phyloP scores from a whole-genome alignment of 2,329 filamentous ascomycete species.

The Curvularia hawaiiensis region DNA sequence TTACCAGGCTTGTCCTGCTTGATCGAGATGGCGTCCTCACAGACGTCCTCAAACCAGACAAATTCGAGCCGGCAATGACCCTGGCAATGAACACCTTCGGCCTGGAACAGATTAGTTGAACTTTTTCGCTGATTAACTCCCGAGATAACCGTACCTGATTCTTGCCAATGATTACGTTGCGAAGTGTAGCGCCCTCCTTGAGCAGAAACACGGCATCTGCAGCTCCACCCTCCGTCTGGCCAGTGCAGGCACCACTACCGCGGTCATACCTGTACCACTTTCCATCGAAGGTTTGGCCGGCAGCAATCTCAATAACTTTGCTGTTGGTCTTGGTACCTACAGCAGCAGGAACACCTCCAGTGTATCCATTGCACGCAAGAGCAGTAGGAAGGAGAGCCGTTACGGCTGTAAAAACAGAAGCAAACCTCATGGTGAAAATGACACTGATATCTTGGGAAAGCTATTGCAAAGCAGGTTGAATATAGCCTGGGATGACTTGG shows the following conservation, averaged over 20 bases:
- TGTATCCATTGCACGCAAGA: slow-evolving; percentile 34
- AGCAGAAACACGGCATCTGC: slow-evolving; percentile 52
- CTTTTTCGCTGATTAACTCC: no score
- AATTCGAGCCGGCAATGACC: slow-evolving; percentile 51
- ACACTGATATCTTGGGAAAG: neutral
- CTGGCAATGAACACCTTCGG: slow-evolving; percentile 60
- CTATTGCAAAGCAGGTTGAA: neutral
- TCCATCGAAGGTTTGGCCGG: slow-evolving; percentile 32
- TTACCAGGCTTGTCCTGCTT: slow-evolving; percentile 38
- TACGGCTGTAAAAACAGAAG: slow-evolving; percentile 19
- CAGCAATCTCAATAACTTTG: slow-evolving; percentile 32
- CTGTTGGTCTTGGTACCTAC: slow-evolving; percentile 35
- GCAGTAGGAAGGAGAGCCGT: slow-evolving; percentile 27
- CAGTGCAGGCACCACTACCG: slow-evolving; percentile 31
- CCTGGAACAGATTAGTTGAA: slow-evolving; percentile 15
- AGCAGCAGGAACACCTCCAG: slow-evolving; percentile 31
- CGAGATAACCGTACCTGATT: slow-evolving; percentile 39
- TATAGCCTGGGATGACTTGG: neutral
- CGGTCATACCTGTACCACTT: slow-evolving; percentile 35
- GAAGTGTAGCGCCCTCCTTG: slow-evolving; percentile 55
- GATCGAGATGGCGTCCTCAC: slow-evolving; percentile 46
- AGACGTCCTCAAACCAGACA: slow-evolving; percentile 48
- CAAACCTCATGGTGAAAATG: slow-evolving; percentile 23
- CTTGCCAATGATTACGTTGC: slow-evolving; percentile 59
- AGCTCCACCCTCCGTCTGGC: slow-evolving; percentile 27